These are phyloP conservation scores for Athelia sp. DNA, from an alignment of 1,284 basidiomycete species.

Conservation along the genomic window DNA sequence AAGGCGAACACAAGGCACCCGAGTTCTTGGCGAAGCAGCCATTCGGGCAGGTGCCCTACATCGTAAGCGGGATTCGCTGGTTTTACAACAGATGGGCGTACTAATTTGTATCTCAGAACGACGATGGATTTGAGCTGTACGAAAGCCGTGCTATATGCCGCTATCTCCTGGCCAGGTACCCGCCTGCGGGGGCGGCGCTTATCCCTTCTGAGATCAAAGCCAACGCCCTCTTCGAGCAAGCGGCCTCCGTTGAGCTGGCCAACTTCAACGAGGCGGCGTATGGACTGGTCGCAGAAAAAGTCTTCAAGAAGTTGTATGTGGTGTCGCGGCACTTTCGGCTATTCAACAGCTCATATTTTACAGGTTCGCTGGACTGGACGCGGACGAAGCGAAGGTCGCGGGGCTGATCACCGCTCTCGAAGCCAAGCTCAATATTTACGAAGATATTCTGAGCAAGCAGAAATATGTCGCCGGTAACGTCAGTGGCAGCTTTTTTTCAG, in stretches of 20 bases:
- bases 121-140: constrained; percentile 26
- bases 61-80: constrained; percentile 3
- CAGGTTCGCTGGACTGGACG: constrained; percentile 7
- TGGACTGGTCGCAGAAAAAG: constrained; percentile 26
- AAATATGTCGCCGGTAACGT: constrained; percentile 43
- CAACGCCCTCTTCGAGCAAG: constrained; percentile 39
- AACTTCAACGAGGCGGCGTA: constrained; percentile 33
- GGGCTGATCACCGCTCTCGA: constrained; percentile 20
- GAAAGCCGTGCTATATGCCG: constrained; percentile 39
- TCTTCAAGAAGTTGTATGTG: constrained; percentile 5
- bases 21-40: constrained; percentile 15
- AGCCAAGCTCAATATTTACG: constrained; percentile 36
- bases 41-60: constrained; percentile 21
- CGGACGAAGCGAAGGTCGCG: constrained; percentile 23
- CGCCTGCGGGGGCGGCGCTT: constrained; percentile 16
- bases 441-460: constrained; percentile 39
- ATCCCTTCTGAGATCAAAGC: constrained; percentile 28
- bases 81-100: not conserved
- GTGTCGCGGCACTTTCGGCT: too few relatives aligned
- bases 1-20: constrained; percentile 17
- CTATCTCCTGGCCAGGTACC: constrained; percentile 33
- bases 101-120: constrained; percentile 15
- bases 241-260: constrained; percentile 31
- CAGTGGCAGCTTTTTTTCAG: too few relatives aligned
- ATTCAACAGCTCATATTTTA: too few relatives aligned